Evolutionary conservation across 2,329 filamentous ascomycete species (phyloP), one percentile per base, ranked within the genome.

Genomic region (Cercospora brassicicola): DNA sequence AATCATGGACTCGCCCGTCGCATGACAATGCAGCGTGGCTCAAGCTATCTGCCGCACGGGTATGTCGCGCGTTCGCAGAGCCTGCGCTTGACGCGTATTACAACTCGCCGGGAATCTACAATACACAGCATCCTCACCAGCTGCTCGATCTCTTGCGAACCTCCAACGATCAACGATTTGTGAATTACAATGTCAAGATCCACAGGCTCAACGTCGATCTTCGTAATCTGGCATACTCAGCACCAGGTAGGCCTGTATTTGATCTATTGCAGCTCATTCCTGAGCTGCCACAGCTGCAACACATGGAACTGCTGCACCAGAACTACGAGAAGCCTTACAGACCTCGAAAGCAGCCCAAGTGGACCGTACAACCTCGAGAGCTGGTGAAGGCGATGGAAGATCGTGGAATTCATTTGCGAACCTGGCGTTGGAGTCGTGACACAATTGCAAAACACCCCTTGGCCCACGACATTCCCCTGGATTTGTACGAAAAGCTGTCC

Each of bases 241-340:
- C 85, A 75, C 83, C 82, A 11, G 81, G 83, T 2, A 81, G 82
- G 51, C 85, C 84, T 10, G 84, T 86, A 23, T 81, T 89, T 65
- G 84, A 89, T 67, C 76, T 91, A 20, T 77, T 81, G 45, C 79
- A 82, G 28, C 79, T 96, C 60, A 81, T 96, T 20, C 82, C 84
- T 48, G 83, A 86, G 56, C 84, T 93, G 5, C 89, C 90, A 0
- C 88, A 88, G 59, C 82, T 97, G 15, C 85, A 85, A 62, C 85
- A 89, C 59, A 79, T 97, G 33, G 87, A 93, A 66, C 84, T 97
- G 15, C 90, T 89, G 70, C 91, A 94, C 72, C 85, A 85, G 10
- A 83, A 86, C 59, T 91, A 96, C 74, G 81, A 87, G 69, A 84
- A 90, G 1, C 90, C 90, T 0, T 92, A 89, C 76, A 83, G 90